These are phyloP conservation scores for Candida freyschussii DNA, from an alignment of 1,139 yeast species.

Conservation along the genomic window DNA sequence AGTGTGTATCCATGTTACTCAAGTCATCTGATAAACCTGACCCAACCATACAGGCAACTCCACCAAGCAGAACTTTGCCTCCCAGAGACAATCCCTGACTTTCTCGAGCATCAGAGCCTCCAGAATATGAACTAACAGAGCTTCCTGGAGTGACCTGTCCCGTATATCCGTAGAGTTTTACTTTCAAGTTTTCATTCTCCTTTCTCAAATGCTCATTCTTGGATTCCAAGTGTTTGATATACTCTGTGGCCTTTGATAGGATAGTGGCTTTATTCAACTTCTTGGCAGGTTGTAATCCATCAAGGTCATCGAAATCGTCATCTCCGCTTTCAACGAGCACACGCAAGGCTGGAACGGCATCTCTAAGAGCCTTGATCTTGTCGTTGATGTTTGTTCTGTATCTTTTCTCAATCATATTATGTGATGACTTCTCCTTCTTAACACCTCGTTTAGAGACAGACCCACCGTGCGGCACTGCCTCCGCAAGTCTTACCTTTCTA, in stretches of 20 bases:
- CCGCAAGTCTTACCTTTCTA: conserved; percentile 17
- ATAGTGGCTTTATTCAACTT: conserved; percentile 88
- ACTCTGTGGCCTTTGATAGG: conserved; percentile 84
- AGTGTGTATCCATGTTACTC: conserved; percentile 22
- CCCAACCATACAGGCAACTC: conserved; percentile 32
- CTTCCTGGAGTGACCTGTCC: conserved; percentile 19
- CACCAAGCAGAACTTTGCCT: conserved; percentile 30
- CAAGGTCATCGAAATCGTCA: conserved; percentile 41
- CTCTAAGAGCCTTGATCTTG: conserved; percentile 59
- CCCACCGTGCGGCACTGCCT: conserved; percentile 22
- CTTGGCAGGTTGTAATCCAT: conserved; percentile 83
- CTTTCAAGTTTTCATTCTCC: conserved; percentile 50
- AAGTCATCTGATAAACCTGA: conserved; percentile 29
- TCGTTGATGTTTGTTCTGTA: conserved; percentile 70
- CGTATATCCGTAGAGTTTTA: conserved; percentile 17
- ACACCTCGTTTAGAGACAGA: conserved; percentile 19
- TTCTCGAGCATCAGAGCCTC: conserved; percentile 5
- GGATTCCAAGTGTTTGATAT: conserved; percentile 73
- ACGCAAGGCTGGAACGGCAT: conserved; percentile 62
- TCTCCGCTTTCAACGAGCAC: conserved; percentile 35
- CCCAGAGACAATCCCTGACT: conserved; percentile 17
- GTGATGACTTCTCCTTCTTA: conserved; percentile 58
- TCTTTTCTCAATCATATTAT: conserved; percentile 72
- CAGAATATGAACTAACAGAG: conserved; percentile 19
- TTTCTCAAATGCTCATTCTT: conserved; percentile 54